Evolutionary conservation across 768 basidiomycete genomes (phyloP).

Genomic region (Dacryopinax spathularia): DNA sequence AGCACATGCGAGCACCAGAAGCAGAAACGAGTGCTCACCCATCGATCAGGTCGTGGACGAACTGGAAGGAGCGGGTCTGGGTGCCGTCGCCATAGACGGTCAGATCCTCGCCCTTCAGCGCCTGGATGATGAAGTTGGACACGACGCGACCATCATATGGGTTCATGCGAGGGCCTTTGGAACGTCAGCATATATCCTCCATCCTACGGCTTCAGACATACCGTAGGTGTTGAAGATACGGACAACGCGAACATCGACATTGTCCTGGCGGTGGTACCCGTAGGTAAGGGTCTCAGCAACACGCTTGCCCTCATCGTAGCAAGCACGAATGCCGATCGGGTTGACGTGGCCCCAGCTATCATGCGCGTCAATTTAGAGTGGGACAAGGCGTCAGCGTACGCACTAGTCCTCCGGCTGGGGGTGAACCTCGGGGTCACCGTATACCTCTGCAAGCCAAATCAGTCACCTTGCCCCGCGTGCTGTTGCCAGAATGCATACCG

Average conservation of each 20-base stretch:
- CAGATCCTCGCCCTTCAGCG: slow-evolving; percentile 89
- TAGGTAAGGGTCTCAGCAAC: slow-evolving; percentile 97
- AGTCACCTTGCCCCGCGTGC: not conserved
- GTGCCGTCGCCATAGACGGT: slow-evolving; percentile 90
- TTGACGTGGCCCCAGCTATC: slow-evolving; percentile 94
- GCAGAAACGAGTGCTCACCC: slow-evolving; percentile 31
- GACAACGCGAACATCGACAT: slow-evolving; percentile 89
- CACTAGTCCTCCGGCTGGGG: slow-evolving; percentile 93
- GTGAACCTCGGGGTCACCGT: slow-evolving; percentile 96
- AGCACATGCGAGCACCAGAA: slow-evolving; percentile 12
- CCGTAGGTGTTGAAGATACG: slow-evolving; percentile 98
- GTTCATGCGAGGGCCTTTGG: slow-evolving; percentile 44
- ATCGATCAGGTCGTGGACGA: slow-evolving; percentile 93
- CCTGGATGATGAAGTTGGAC: slow-evolving; percentile 97
- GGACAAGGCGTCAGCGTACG: slow-evolving; percentile 21
- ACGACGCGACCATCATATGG: slow-evolving; percentile 94
- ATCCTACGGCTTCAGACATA: slow-evolving; percentile 11
- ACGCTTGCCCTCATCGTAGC: slow-evolving; percentile 99
- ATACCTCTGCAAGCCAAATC: slow-evolving; percentile 52
- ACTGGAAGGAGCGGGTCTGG: slow-evolving; percentile 94
- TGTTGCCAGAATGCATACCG: slow-evolving; percentile 34
- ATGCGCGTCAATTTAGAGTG: not conserved
- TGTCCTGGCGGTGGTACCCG: slow-evolving; percentile 86
- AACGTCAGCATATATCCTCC: slow-evolving; percentile 3
- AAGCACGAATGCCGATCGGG: slow-evolving; percentile 95